Conservation (phyloP, 2,329 filamentous ascomycete genomes). For the Plenodomus biglobosus region DNA sequence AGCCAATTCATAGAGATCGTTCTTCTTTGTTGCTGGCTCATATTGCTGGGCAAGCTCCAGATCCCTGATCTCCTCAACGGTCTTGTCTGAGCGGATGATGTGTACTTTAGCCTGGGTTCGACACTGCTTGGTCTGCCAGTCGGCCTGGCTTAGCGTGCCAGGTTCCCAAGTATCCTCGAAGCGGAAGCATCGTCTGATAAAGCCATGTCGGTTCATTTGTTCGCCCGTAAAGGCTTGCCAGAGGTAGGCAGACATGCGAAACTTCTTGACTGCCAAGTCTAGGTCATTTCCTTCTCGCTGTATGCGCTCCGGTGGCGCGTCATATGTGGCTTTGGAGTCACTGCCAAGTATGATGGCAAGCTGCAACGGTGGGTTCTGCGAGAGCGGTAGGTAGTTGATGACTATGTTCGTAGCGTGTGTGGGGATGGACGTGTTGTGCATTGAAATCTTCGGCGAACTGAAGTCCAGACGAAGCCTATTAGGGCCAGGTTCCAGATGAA, state of each 20-base stretch:
- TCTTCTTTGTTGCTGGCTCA: constrained; percentile 65
- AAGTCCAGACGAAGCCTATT: constrained; percentile 91
- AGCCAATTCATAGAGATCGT: constrained; percentile 75
- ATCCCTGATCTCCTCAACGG: constrained; percentile 78
- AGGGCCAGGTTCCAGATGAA: constrained; percentile 87
- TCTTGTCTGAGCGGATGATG: constrained; percentile 78
- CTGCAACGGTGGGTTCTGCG: constrained; percentile 79
- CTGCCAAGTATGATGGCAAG: constrained; percentile 84
- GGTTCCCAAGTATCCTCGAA: constrained; percentile 95
- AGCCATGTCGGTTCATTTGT: constrained; percentile 88
- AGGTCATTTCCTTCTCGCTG: constrained; percentile 81
- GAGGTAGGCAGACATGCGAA: constrained; percentile 90
- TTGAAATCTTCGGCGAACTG: constrained; percentile 74
- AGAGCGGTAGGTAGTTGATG: constrained; percentile 82
- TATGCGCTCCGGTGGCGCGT: constrained; percentile 73
- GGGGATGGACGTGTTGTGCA: constrained; percentile 65
- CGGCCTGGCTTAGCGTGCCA: constrained; percentile 75
- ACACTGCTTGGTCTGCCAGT: constrained; percentile 70
- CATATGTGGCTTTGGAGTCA: constrained; percentile 84
- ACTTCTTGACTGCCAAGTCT: constrained; percentile 81
- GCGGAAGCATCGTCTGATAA: constrained; percentile 82
- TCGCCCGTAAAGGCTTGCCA: constrained; percentile 98
- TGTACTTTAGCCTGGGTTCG: constrained; percentile 91
- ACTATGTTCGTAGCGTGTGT: constrained; percentile 79
- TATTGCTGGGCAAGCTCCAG: constrained; percentile 79